A percentile compares a stretch with the other conserved stretches of the same genome.
Evolutionary conservation across 1,284 basidiomycete genomes (phyloP).

Genomic region (Phlebopus sp.): DNA sequence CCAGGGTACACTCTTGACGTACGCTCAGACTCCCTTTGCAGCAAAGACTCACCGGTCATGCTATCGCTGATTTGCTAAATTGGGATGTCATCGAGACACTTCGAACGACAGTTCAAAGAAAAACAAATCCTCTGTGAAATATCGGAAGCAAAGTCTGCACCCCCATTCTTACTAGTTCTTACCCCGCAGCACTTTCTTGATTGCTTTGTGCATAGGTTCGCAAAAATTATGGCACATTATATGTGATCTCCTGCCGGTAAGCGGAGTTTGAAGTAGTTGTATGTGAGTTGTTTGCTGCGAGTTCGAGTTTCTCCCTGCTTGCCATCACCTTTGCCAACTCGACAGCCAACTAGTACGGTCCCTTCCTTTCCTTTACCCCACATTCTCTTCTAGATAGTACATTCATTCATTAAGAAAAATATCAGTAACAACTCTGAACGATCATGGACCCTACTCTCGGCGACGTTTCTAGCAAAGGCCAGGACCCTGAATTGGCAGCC

Average conservation of each 20-base stretch:
- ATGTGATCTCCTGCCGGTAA: no score
- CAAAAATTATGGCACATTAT: background rate
- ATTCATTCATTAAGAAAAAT: conserved; percentile 34
- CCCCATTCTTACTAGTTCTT: background rate
- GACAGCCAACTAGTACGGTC: conserved; percentile 27
- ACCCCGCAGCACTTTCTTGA: background rate
- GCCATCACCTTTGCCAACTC: conserved; percentile 28
- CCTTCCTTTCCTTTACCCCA: conserved; percentile 35
- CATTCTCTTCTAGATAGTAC: conserved; percentile 35
- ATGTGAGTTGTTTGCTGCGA: conserved; percentile 8
- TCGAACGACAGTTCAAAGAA: background rate
- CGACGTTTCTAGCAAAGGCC: conserved; percentile 7
- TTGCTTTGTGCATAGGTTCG: background rate
- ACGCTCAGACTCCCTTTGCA: background rate
- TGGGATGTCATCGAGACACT: background rate
- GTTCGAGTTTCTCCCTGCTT: conserved; percentile 29
- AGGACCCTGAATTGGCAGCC: conserved; percentile 38
- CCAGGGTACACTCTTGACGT: background rate
- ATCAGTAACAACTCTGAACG: conserved; percentile 2
- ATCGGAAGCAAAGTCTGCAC: background rate
- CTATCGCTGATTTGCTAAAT: background rate
- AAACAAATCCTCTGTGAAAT: background rate
- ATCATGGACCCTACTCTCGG: conserved; percentile 23
- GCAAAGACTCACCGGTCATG: no score
- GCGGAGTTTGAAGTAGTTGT: conserved; percentile 22